Evolutionary conservation across 73 alveolate species (phyloP), one percentile per base, ranked within the genome.

Genomic region (Loxodes magnus): DNA sequence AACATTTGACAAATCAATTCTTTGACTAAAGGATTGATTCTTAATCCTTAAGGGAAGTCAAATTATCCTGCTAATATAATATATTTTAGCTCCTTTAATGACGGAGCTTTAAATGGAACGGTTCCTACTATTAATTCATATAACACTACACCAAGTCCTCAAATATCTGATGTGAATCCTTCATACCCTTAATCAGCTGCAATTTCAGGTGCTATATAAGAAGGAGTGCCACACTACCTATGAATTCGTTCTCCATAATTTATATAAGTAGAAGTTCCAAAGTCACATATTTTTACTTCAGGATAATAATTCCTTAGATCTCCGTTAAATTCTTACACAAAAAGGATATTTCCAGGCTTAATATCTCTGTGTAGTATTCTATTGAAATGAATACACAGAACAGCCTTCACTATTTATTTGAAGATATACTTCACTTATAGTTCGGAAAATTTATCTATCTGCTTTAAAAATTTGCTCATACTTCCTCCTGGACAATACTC

Each of bases 131-230:
- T 64, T 61, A 91, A 77, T 24, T 87, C 90, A 64, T 81, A 91
- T 26, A 92, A 56, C 23, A 92, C 75, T n/a, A 92, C 94, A 20
- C 98, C 98, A 25, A 92, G 77, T 28, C 96, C 76, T 97, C 99
- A 93, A 2, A 93, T 43, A 63, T 93, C 99, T 12, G 89, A 91
- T 9, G 71, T 83, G 17, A 84, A 90, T 2, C 96, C 94, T 35
- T 79, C 95, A 56, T 93, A 93, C 20, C 99, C 99, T 51, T 72
- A 51, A 49, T 93, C 94, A 64, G 59, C 59, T 1, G 89, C 75
- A 10, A 93, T 90, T 79, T 93, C 99, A n/a, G 99, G 99, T 2
- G 99, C 99, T 4, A 93, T 80, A 69, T 89, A 93, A 14, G 99
- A 97, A 1, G 99, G 99, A 1, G 99, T 93, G 17, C 99, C 99